Evolutionary conservation across 2,329 filamentous ascomycete species (phyloP), one percentile per base, ranked within the genome.

Genomic region (Coniella vitis): DNA sequence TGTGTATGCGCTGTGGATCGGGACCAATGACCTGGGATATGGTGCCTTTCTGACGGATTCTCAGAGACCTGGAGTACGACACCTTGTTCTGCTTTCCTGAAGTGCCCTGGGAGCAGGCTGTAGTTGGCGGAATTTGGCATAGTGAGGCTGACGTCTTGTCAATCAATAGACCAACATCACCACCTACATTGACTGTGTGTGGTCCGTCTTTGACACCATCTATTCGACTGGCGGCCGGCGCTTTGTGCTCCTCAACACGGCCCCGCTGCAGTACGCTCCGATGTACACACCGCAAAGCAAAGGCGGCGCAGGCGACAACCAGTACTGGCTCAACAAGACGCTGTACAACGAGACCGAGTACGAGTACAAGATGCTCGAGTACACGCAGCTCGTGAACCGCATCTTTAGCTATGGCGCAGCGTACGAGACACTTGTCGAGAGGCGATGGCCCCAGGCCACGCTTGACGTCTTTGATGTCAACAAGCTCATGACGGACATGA

Each of bases 1-100:
- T 0, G 80, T 87, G 2, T 90, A 89, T 59, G 74, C 80, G 1
- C 75, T 90, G 44, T 90, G 84, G 84, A 89, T 90, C 57, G 87
- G 87, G 3, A 90, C 86, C 20, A 91, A 91, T 60, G 87, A 93
- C 59, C 69, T 91, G 9, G 86, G 86, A 19, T 72, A 70, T 49
- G 65, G 72, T 45, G 83, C 76, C 8, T 84, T 90, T 60, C 63
- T 90, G 29, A 79, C 75, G 4, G 83, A 88, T 60, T 72, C 71
- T 20, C 82, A 88, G 60, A 64, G 74, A 4, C 57, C 68, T 0
- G 76, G 74, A 8, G 51, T 53, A 25, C 46, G 51, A 21, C 10
- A 12, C 10, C 13, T 10, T 32, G 9, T 4, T 31, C 10, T 25
- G 29, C 41, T 41, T 22, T 41, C 5, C 38, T n/a, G 19, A 13